These are phyloP conservation scores for Chaetomiaceae sp. DNA, from an alignment of 2,329 filamentous ascomycete genomes.

Conservation along the genomic window DNA sequence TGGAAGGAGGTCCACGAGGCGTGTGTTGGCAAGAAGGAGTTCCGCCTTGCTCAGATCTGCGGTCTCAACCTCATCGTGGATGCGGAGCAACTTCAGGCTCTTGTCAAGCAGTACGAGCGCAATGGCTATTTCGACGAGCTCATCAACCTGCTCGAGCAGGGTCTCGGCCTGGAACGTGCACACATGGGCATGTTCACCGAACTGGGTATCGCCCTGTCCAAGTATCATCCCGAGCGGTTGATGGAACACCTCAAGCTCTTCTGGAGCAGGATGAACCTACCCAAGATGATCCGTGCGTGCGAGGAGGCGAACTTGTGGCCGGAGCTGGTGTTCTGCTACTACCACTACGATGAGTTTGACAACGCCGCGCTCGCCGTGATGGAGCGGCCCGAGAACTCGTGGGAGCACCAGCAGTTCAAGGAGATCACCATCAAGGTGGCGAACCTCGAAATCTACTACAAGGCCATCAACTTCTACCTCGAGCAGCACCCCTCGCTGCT, in stretches of 20 bases:
- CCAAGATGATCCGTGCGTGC: slow-evolving; percentile 89
- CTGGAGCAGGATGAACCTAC: slow-evolving; percentile 97
- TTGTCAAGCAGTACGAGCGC: slow-evolving; percentile 94
- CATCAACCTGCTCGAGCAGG: slow-evolving; percentile 88
- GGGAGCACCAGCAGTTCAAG: slow-evolving; percentile 99
- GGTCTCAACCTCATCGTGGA: slow-evolving; percentile 97
- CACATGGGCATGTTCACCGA: slow-evolving; percentile 98
- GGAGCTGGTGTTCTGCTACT: slow-evolving; percentile 95
- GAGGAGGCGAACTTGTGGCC: slow-evolving; percentile 97
- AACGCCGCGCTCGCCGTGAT: slow-evolving; percentile 97
- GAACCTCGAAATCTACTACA: slow-evolving; percentile 98
- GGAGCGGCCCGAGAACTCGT: slow-evolving; percentile 93
- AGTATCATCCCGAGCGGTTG: slow-evolving; percentile 89
- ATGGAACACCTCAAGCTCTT: slow-evolving; percentile 99
- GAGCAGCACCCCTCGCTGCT: slow-evolving; percentile 93
- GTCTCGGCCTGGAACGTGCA: slow-evolving; percentile 83
- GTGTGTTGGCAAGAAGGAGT: slow-evolving; percentile 96
- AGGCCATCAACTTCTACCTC: slow-evolving; percentile 92
- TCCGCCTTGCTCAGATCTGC: slow-evolving; percentile 96
- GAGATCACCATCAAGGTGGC: slow-evolving; percentile 97
- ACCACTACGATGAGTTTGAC: slow-evolving; percentile 97
- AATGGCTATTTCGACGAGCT: slow-evolving; percentile 99
- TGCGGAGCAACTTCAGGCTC: slow-evolving; percentile 86
- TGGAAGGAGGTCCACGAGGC: slow-evolving; percentile 99
- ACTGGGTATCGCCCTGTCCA: slow-evolving; percentile 84